Conservation (phyloP, 106 monocot species). For the Apostasia ramifera region DNA sequence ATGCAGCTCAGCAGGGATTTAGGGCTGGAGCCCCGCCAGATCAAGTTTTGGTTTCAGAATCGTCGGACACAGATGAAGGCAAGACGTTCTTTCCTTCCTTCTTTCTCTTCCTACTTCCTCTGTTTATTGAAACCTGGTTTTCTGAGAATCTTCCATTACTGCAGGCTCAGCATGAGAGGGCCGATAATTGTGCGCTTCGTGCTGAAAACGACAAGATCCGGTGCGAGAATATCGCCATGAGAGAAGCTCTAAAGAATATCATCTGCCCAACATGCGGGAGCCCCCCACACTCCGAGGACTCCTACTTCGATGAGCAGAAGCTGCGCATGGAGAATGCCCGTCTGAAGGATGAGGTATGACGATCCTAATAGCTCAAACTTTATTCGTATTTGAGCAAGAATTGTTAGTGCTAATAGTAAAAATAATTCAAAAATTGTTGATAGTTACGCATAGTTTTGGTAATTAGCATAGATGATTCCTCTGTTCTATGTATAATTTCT, state of each 20-base stretch:
- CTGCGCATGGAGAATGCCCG: slow-evolving; percentile 48
- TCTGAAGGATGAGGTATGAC: slow-evolving; percentile 47
- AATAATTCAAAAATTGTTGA: too few relatives aligned
- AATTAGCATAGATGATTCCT: too few relatives aligned
- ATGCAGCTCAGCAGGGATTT: slow-evolving; percentile 62
- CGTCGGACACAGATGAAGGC: slow-evolving; percentile 64
- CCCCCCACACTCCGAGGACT: slow-evolving; percentile 23
- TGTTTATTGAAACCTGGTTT: neutral
- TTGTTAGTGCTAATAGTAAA: too few relatives aligned
- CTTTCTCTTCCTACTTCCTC: neutral
- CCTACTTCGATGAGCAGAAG: slow-evolving; percentile 51
- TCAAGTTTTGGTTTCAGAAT: slow-evolving; percentile 89
- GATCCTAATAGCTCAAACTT: too few relatives aligned
- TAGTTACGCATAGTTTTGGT: too few relatives aligned
- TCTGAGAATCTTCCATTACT: neutral
- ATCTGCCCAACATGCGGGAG: slow-evolving; percentile 49
- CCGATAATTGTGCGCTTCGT: slow-evolving; percentile 49
- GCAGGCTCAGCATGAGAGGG: slow-evolving; percentile 57
- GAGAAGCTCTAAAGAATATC: slow-evolving; percentile 39
- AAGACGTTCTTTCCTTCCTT: neutral
- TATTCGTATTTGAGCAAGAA: too few relatives aligned
- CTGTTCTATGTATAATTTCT: too few relatives aligned
- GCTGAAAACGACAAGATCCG: slow-evolving; percentile 64
- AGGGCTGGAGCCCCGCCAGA: slow-evolving; percentile 48
- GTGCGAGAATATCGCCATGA: slow-evolving; percentile 51